Base-by-base conservation (phyloP, 495 filamentous ascomycete genomes). In the Neurospora sp. region DNA sequence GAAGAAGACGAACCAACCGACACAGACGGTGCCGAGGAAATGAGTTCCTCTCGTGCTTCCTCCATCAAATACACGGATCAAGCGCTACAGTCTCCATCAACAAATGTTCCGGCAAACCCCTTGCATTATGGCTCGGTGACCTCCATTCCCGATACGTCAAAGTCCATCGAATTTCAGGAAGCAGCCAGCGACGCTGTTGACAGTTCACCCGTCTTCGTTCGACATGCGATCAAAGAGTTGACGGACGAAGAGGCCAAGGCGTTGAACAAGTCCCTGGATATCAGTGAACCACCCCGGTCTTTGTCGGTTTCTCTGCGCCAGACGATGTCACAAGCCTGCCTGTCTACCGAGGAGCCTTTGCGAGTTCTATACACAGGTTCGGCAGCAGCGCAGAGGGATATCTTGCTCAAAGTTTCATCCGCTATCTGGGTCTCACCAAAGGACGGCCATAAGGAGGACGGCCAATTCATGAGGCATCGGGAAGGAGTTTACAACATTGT, bases 361-460 rank as follows among this genome's bases (percentile, higher is more conserved):
- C 86, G 90, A 39, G 85, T 94, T 35, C 83, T 94, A 5, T 94
- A 93, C 73, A 82, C 92, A 37, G 92, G 92, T 18, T 87, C 87
- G 70, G 77, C 88, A 0, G 86, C 86, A 7, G 88, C 86, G 35
- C 89, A 90, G 73, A 87, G 90, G 72, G 87, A 89, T 40, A 92
- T 94, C 74, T 85, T 93, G n/a, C 88, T 91, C 78, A 94, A 94
- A 81, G 85, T 94, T 69, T 91, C 88, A 20, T 88, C 88, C 74
- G 91, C 92, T n/a, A 81, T 87, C 70, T 84, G 83, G 74, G 84
- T 81, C 11, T 85, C 85, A 39, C 76, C 81, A 42, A 77, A 77
- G 42, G 75, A 71, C 70, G 78, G 70, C 40, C 71, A 70, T 38
- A 72, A 66, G 11, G 70, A 75, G 18, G 77, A 82, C 38, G 76